Conservation (phyloP, 306 rosid genomes). For the Quercus parvula region DNA sequence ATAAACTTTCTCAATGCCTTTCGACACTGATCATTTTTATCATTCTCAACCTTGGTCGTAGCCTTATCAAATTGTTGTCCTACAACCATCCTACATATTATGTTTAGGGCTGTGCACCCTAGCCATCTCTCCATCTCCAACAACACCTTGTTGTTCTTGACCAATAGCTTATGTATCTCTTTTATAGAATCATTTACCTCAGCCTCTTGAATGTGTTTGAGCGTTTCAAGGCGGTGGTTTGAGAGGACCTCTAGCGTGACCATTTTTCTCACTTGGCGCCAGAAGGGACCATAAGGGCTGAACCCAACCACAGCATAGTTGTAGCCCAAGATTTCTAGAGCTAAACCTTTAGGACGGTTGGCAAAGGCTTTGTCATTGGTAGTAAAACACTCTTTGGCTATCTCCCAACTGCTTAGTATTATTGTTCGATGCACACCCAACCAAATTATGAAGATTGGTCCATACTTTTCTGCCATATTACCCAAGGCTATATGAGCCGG, state of each 20-base stretch:
- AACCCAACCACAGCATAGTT: slow-evolving; percentile 41
- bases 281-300: slow-evolving; percentile 33
- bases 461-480: slow-evolving; percentile 35
- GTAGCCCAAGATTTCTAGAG: slow-evolving; percentile 31
- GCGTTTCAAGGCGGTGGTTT: slow-evolving; percentile 21
- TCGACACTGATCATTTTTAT: neutral
- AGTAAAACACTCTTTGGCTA: slow-evolving; percentile 51
- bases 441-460: slow-evolving; percentile 38
- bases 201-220: slow-evolving; percentile 13
- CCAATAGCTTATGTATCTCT: slow-evolving; percentile 13
- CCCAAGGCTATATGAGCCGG: slow-evolving; percentile 23
- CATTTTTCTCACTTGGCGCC: slow-evolving; percentile 47
- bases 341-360: slow-evolving; percentile 37
- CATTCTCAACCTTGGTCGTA: too few relatives aligned
- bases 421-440: slow-evolving; percentile 33
- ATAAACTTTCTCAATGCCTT: slow-evolving; percentile 27
- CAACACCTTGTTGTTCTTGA: neutral
- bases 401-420: slow-evolving; percentile 41
- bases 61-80: slow-evolving; percentile 23
- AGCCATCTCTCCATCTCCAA: slow-evolving; percentile 42
- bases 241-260: slow-evolving; percentile 35
- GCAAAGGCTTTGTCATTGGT: slow-evolving; percentile 29
- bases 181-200: slow-evolving; percentile 23
- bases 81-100: slow-evolving; percentile 31
- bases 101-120: slow-evolving; percentile 35